Evolutionary conservation across 2,329 filamentous ascomycete genomes (phyloP).

Genomic region (Hymenoscyphus occultus): DNA sequence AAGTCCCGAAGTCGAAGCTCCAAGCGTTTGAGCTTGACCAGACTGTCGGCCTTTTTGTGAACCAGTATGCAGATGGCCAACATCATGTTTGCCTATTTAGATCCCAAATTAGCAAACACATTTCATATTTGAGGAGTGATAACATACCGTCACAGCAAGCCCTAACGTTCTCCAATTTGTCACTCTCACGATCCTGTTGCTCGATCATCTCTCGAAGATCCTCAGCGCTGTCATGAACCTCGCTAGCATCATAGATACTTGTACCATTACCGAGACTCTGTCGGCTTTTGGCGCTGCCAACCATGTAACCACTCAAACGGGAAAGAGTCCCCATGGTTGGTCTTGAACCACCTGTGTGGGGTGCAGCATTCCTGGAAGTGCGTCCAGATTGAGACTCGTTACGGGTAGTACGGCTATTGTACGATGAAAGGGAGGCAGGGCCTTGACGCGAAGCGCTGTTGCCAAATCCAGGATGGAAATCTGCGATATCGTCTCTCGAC

Average conservation of each 20-base stretch:
- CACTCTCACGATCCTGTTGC: constrained; percentile 70
- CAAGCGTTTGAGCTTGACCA: constrained; percentile 10
- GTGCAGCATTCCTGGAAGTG: background rate
- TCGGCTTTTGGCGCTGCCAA: constrained; percentile 53
- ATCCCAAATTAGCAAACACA: constrained; percentile 24
- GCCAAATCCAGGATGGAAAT: constrained; percentile 69
- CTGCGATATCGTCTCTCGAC: constrained; percentile 62
- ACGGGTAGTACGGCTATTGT: constrained; percentile 70
- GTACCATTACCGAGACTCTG: constrained; percentile 40
- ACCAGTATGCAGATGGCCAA: constrained; percentile 54
- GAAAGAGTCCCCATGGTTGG: constrained; percentile 48
- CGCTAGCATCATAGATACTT: constrained; percentile 53
- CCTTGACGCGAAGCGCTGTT: constrained; percentile 50
- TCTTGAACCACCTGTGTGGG: constrained; percentile 24
- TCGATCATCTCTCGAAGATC: constrained; percentile 79
- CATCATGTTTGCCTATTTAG: constrained; percentile 68
- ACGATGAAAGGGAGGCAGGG: constrained; percentile 71
- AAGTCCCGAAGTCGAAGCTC: constrained; percentile 22
- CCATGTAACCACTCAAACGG: constrained; percentile 55
- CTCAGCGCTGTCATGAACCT: constrained; percentile 74
- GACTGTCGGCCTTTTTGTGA: constrained; percentile 45
- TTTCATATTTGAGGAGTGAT: background rate
- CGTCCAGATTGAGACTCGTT: constrained; percentile 52
- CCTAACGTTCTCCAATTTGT: constrained; percentile 88
- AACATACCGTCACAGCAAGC: constrained; percentile 93